phyloP scores from a whole-genome alignment of 164 flowering plant genomes.

The Stephania cephalantha region DNA sequence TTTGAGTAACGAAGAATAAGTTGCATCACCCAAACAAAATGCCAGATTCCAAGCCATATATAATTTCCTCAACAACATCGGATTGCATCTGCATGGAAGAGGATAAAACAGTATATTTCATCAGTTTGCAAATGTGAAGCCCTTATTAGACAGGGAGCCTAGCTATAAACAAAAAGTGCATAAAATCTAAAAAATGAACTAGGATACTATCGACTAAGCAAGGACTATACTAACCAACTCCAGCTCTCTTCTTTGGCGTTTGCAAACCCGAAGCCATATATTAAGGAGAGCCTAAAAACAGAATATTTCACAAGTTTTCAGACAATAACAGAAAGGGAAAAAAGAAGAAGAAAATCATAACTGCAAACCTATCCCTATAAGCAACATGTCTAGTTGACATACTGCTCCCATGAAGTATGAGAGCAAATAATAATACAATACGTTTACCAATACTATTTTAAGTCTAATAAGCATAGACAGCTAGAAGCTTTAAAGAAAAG shows the following conservation, averaged over 20 bases:
- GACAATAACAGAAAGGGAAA: not conserved
- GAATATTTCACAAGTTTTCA: not conserved
- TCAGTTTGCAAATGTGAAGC: too few species aligned
- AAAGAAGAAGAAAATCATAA: not conserved
- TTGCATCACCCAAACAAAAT: slow-evolving; percentile 78
- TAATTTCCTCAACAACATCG: slow-evolving; percentile 93
- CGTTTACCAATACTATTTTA: too few species aligned
- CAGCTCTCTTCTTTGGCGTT: slow-evolving; percentile 72
- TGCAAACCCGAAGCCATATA: slow-evolving; percentile 88
- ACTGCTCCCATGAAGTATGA: not conserved
- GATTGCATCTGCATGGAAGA: slow-evolving; percentile 67
- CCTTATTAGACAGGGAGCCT: not conserved
- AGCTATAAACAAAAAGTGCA: not conserved
- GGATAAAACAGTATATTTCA: not conserved
- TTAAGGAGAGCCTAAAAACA: slow-evolving; percentile 67
- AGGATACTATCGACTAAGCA: not conserved
- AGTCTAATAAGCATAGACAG: too few species aligned
- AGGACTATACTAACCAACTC: slow-evolving; percentile 58
- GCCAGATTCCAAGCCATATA: slow-evolving; percentile 95
- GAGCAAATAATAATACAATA: not conserved
- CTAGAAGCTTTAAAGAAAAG: too few species aligned
- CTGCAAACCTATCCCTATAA: not conserved
- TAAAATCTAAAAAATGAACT: not conserved
- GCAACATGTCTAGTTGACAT: not conserved
- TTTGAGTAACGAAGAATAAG: slow-evolving; percentile 4